Evolutionary conservation across 1,284 basidiomycete species (phyloP).

Genomic region (Apiotrichum laibachii): DNA sequence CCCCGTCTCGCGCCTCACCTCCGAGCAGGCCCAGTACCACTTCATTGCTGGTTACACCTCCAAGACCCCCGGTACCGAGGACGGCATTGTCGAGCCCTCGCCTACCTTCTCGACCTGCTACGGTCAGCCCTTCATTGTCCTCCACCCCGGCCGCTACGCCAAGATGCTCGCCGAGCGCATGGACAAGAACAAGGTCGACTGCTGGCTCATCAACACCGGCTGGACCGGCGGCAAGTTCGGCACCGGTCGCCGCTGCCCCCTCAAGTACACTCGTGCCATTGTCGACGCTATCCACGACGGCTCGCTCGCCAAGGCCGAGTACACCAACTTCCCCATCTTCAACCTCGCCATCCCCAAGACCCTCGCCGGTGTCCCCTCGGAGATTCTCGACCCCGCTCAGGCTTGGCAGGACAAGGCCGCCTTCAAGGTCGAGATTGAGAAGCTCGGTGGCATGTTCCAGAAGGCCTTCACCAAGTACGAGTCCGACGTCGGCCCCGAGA

Average conservation of each 20-base stretch:
- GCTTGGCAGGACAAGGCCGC: conserved; percentile 85
- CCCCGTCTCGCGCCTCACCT: conserved; percentile 86
- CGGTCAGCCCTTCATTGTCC: conserved; percentile 97
- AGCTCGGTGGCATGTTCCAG: conserved; percentile 86
- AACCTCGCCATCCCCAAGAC: conserved; percentile 74
- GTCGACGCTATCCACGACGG: conserved; percentile 97
- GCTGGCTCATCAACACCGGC: conserved; percentile 99
- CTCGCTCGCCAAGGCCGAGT: conserved; percentile 79
- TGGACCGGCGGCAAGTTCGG: conserved; percentile 97
- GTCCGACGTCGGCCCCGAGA: conserved; percentile 72
- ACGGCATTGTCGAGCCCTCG: conserved; percentile 95
- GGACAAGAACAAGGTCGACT: conserved; percentile 84
- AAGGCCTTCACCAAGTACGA: conserved; percentile 89
- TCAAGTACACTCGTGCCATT: conserved; percentile 93
- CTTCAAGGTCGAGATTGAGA: conserved; percentile 77
- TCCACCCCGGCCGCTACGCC: conserved; percentile 92
- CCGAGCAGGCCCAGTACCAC: conserved; percentile 96
- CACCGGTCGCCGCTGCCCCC: conserved; percentile 82
- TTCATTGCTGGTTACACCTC: conserved; percentile 96
- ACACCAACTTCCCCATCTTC: conserved; percentile 76
- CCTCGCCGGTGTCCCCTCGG: conserved; percentile 78
- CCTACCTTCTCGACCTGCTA: conserved; percentile 99
- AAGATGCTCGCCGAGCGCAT: conserved; percentile 96
- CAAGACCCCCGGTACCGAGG: conserved; percentile 85
- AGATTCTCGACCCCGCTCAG: conserved; percentile 77